phyloP scores from a whole-genome alignment of 139 green algal genomes.

The Volvox reticuliferus region DNA sequence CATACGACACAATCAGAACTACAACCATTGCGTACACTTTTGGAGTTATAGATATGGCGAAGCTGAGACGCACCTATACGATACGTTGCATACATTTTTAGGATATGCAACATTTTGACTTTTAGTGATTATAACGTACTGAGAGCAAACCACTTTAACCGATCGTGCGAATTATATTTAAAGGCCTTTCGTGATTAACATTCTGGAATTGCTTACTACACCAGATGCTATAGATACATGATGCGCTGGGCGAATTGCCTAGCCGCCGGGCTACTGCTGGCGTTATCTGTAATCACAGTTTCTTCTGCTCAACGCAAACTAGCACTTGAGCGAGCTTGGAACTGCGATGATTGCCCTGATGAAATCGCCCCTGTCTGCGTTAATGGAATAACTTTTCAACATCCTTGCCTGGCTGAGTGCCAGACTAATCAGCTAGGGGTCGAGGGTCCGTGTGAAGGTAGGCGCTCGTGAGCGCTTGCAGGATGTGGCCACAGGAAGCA shows the following conservation, averaged over 20 bases:
- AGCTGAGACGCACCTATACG: not conserved
- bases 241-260: constrained; percentile 5
- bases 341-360: constrained; percentile 12
- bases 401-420: constrained; percentile 25
- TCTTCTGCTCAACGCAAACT: not conserved
- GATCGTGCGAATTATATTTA: not conserved
- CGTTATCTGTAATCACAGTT: not conserved
- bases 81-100: not conserved
- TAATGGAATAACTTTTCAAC: not conserved
- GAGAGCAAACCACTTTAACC: not conserved
- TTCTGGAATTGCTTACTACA: not conserved
- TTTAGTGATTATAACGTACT: not conserved
- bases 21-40: not conserved
- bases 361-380: not conserved
- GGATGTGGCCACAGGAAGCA: not conserved
- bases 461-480: not conserved
- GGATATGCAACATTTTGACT: not conserved
- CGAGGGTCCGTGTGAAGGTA: constrained; percentile 11
- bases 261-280: not conserved
- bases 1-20: not conserved
- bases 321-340: not conserved
- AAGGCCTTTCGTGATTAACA: not conserved
- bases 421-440: not conserved
- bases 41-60: not conserved
- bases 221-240: constrained; percentile 17